Evolutionary conservation across 2,329 filamentous ascomycete genomes (phyloP), one percentile per base, ranked within the genome.

Genomic region (Biscogniauxia marginata): DNA sequence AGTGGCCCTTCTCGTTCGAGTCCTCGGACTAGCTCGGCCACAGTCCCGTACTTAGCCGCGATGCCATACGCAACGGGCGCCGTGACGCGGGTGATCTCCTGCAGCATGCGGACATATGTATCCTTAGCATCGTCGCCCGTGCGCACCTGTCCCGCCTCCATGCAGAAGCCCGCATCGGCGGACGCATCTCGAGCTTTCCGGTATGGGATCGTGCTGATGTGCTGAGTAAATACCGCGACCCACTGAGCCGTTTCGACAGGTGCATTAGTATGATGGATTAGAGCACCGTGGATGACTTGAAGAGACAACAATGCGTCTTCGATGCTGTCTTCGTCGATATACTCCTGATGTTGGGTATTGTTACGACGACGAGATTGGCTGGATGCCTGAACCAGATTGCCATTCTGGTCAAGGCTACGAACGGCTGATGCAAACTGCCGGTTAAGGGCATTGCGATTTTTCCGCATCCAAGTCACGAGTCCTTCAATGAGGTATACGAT

Each of bases 201-300:
- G 71, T 93, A 93, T 0, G 89, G 90, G 20, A 89, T 84, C 1
- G 86, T 89, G 7, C 88, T 89, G 49, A 93, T 86, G 68, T 93
- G 87, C 66, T 92, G 87, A 0, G 90, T 93, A 65, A 93, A 91
- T 30, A 82, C 78, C 24, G 81, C 76, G 24, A 93, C 84, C 87
- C 89, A 91, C 63, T 87, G 82, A 1, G 88, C 87, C 1, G 88
- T 89, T 65, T 91, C 87, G 0, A 82, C 67, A 0, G 81, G 66
- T 2, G 75, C 72, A 13, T 71, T 73, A 1, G 87, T 90, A 69
- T 93, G 88, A 68, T 92, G 88, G 46, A 93, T 84, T 3, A 90
- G 74, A 20, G 83, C 83, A 4, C 77, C 75, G 70, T 93, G 85
- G 21, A 81, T 71, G 5, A 93, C 79, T 69, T 93, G 90, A 4